These are phyloP conservation scores for Aristolochia californica DNA, from an alignment of 164 flowering plant genomes.

Conservation along the genomic window DNA sequence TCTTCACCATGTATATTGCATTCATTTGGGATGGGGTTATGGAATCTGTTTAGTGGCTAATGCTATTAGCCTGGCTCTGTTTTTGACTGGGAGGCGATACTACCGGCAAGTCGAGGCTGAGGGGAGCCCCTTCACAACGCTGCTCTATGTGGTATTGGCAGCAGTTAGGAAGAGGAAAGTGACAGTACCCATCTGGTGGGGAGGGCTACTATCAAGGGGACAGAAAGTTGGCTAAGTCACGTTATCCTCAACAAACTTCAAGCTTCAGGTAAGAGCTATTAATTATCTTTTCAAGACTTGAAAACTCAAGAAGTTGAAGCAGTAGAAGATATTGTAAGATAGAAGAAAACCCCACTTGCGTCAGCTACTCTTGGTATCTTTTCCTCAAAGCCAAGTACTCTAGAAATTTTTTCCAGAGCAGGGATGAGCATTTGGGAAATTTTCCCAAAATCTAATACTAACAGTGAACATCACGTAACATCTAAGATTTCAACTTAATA, in stretches of 20 bases:
- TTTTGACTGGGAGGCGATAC: constrained; percentile 20
- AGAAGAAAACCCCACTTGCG: too few relatives aligned
- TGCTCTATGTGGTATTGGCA: constrained; percentile 33
- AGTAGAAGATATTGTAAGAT: too few relatives aligned
- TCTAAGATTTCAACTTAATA: too few relatives aligned
- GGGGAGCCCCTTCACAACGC: constrained; percentile 34
- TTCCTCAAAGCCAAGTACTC: too few relatives aligned
- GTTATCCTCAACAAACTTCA: background rate
- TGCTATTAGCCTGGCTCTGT: constrained; percentile 17
- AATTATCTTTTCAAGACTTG: background rate
- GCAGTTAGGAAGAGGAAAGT: constrained; percentile 23
- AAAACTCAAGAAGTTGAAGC: background rate
- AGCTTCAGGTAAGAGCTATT: constrained; percentile 21
- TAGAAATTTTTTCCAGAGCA: too few relatives aligned
- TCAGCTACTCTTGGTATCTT: too few relatives aligned
- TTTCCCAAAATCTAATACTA: too few relatives aligned
- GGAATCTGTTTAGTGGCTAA: constrained; percentile 18
- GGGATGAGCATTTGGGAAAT: too few relatives aligned
- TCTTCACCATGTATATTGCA: constrained; percentile 17
- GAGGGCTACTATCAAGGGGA: constrained; percentile 15
- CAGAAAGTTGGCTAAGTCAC: background rate
- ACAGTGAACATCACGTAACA: too few relatives aligned
- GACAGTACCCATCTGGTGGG: background rate
- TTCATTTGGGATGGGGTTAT: constrained; percentile 31
- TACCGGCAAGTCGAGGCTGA: constrained; percentile 18